Evolutionary conservation across 345 rosid species (phyloP).

Genomic region (Excoecaria agallocha): DNA sequence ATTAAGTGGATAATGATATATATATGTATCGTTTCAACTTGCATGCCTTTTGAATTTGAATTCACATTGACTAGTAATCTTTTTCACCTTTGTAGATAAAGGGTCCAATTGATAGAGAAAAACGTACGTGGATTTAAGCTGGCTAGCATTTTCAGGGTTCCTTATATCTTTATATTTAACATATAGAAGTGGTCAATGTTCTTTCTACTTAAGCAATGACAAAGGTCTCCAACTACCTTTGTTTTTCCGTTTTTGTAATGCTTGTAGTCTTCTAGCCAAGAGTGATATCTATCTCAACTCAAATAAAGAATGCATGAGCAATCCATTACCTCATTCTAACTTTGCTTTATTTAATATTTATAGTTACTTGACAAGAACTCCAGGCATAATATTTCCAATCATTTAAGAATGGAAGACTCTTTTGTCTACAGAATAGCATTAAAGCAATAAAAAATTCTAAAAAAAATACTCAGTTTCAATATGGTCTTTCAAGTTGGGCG

Average conservation of each 20-base stretch:
- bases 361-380: no score
- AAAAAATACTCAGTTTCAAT: background rate
- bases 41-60: background rate
- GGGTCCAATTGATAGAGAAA: slow-evolving; percentile 1
- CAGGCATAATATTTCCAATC: background rate
- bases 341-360: background rate
- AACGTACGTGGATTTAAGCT: slow-evolving; percentile 25
- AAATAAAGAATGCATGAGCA: background rate
- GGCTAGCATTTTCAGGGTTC: slow-evolving; percentile 18
- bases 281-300: background rate
- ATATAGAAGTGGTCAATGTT: no score
- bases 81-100: background rate
- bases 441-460: background rate
- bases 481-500: no score
- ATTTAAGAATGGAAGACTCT: background rate
- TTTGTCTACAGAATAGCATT: background rate
- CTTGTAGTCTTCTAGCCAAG: background rate
- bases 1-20: no score
- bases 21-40: no score
- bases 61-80: background rate
- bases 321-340: background rate
- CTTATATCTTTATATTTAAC: background rate
- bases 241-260: background rate
- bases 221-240: background rate
- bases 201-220: background rate